These are phyloP conservation scores for Ulota crispa DNA, from an alignment of 225 moss, liverwort and hornwort genomes.

Conservation along the genomic window DNA sequence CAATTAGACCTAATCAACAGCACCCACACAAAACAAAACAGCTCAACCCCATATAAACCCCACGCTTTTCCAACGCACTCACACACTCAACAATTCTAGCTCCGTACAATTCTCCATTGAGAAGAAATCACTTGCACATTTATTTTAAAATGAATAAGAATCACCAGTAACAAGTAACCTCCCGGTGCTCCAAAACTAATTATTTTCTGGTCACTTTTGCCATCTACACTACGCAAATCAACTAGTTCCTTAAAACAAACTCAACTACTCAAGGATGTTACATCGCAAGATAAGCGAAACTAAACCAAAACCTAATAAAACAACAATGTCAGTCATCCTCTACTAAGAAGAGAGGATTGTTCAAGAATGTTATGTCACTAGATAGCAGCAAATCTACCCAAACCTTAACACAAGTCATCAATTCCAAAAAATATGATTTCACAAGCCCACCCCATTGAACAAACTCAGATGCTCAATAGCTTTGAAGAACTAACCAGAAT, in stretches of 20 bases:
- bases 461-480: not conserved
- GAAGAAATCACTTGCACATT: not conserved
- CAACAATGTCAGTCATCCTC: not conserved
- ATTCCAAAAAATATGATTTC: too few relatives aligned
- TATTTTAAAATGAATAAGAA: not conserved
- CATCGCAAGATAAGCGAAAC: not conserved
- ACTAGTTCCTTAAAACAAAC: not conserved
- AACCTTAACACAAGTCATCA: not conserved
- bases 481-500: not conserved
- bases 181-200: not conserved
- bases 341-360: not conserved
- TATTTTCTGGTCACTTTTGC: not conserved
- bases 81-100: not conserved
- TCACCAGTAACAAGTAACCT: not conserved
- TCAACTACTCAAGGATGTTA: not conserved
- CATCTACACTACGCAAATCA: not conserved
- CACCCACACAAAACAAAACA: not conserved
- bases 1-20: not conserved
- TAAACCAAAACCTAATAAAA: not conserved
- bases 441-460: not conserved
- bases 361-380: not conserved
- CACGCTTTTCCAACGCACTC: not conserved
- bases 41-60: not conserved
- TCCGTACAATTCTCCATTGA: not conserved
- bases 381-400: not conserved